Percentiles rank a stretch among this genome's conserved stretches.
phyloP scores from a whole-genome alignment of 805 yeast species.

The Groenewaldozyma tartarivorans region DNA sequence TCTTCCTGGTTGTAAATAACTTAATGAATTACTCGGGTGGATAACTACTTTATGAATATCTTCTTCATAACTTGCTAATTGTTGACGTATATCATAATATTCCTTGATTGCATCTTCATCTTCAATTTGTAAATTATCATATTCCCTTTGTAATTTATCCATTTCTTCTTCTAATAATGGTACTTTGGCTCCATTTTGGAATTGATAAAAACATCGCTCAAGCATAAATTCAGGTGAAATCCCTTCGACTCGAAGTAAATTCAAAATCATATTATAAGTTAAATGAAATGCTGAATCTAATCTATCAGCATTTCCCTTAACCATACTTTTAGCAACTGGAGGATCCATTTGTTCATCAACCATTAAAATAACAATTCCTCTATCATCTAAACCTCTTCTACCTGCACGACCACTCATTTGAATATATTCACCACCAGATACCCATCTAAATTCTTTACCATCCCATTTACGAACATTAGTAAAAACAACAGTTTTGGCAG shows the following conservation, averaged over 20 bases:
- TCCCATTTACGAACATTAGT: constrained; percentile 98
- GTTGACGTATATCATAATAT: constrained; percentile 71
- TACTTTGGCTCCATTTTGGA: constrained; percentile 85
- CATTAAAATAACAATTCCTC: constrained; percentile 99
- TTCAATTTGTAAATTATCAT: constrained; percentile 47
- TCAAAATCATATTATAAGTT: constrained; percentile 92
- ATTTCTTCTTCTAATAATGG: constrained; percentile 70
- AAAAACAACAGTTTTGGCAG: constrained; percentile 97
- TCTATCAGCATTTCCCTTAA: constrained; percentile 96
- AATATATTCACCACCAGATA: constrained; percentile 97
- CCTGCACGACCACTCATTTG: constrained; percentile 99
- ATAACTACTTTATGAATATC: constrained; percentile 77
- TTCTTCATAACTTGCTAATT: constrained; percentile 56
- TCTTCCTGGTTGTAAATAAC: constrained; percentile 85
- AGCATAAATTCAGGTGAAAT: constrained; percentile 97
- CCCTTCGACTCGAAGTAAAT: constrained; percentile 94
- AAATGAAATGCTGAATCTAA: constrained; percentile 95
- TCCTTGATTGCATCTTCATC: constrained; percentile 70
- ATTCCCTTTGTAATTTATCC: constrained; percentile 30
- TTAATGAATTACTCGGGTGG: constrained; percentile 81
- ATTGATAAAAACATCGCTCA: constrained; percentile 88
- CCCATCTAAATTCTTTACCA: constrained; percentile 97
- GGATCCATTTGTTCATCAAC: constrained; percentile 99
- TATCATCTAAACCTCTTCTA: constrained; percentile 97
- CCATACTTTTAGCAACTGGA: constrained; percentile 98